Percentiles rank a stretch among this genome's conserved stretches.
Conservation (phyloP, 1,284 basidiomycete genomes). For the Boletus albobrunnescens region DNA sequence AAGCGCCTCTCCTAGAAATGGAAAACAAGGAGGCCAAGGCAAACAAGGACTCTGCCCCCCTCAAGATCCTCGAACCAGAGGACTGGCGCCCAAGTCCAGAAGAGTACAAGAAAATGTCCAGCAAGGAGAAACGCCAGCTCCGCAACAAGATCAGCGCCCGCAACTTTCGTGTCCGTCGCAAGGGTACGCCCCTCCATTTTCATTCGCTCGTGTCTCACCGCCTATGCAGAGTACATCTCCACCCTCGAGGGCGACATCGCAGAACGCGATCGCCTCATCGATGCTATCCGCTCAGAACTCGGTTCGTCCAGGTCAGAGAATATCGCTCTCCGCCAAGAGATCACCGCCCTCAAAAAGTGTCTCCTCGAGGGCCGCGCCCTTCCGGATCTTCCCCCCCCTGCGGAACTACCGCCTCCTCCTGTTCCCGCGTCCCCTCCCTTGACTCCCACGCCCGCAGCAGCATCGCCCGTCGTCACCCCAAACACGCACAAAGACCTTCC, state of each 20-base stretch:
- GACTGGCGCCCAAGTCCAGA: conserved; percentile 86
- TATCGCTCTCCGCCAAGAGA: conserved; percentile 77
- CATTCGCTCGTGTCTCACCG: conserved; percentile 6
- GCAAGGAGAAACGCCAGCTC: conserved; percentile 94
- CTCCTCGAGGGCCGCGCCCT: conserved; percentile 58
- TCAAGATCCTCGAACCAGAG: conserved; percentile 43
- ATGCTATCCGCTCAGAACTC: conserved; percentile 83
- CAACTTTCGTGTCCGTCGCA: conserved; percentile 90
- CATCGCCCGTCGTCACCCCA: conserved; percentile 49
- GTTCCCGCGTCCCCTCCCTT: conserved; percentile 38
- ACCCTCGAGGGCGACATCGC: conserved; percentile 92
- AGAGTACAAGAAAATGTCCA: conserved; percentile 92
- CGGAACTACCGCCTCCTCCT: conserved; percentile 33
- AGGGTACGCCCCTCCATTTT: conserved; percentile 51
- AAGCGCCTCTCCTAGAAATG: conserved; percentile 37
- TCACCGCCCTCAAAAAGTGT: conserved; percentile 77
- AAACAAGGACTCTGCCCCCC: conserved; percentile 10
- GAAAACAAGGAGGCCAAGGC: conserved; percentile 31
- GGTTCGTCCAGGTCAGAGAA: conserved; percentile 81
- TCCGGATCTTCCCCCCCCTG: conserved; percentile 44
- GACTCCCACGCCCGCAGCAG: conserved; percentile 18
- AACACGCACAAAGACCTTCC: conserved; percentile 85
- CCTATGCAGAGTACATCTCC: conserved; percentile 76
- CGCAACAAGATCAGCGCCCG: conserved; percentile 96
- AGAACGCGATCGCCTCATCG: conserved; percentile 87